These are phyloP conservation scores for Kingdonia uniflora DNA, from an alignment of 164 flowering plant species.

Conservation along the genomic window DNA sequence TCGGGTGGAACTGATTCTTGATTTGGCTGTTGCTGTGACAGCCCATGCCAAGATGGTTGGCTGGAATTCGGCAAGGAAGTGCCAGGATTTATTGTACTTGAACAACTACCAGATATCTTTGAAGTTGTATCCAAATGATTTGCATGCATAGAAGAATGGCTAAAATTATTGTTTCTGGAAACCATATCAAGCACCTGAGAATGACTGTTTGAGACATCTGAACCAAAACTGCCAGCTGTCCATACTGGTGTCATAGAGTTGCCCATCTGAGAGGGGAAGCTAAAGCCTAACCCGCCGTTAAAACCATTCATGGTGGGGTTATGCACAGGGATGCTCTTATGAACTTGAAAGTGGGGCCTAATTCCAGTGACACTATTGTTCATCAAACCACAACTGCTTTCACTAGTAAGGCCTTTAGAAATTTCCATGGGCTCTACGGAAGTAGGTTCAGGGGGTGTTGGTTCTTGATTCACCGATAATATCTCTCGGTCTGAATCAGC, in stretches of 20 bases:
- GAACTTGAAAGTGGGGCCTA: slow-evolving; percentile 20
- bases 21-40: slow-evolving; percentile 16
- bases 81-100: slow-evolving; percentile 13
- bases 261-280: slow-evolving; percentile 18
- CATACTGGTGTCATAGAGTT: slow-evolving; percentile 6
- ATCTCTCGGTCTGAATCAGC: slow-evolving; percentile 15
- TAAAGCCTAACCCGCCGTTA: slow-evolving; percentile 16
- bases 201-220: slow-evolving; percentile 13
- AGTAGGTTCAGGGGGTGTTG: slow-evolving; percentile 8
- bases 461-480: slow-evolving; percentile 17
- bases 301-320: slow-evolving; percentile 22
- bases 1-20: slow-evolving; percentile 40
- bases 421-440: slow-evolving; percentile 8
- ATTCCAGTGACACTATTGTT: slow-evolving; percentile 13
- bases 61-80: slow-evolving; percentile 11
- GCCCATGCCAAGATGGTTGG: slow-evolving; percentile 22
- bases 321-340: slow-evolving; percentile 11
- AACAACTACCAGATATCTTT: slow-evolving; percentile 9
- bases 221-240: slow-evolving; percentile 9
- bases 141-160: slow-evolving; percentile 12
- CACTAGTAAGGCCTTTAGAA: slow-evolving; percentile 13
- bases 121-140: slow-evolving; percentile 9
- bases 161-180: slow-evolving; percentile 14
- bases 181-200: slow-evolving; percentile 15
- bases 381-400: slow-evolving; percentile 10